phyloP scores from a whole-genome alignment of 1,284 basidiomycete genomes.

The Blastosporella zonata region DNA sequence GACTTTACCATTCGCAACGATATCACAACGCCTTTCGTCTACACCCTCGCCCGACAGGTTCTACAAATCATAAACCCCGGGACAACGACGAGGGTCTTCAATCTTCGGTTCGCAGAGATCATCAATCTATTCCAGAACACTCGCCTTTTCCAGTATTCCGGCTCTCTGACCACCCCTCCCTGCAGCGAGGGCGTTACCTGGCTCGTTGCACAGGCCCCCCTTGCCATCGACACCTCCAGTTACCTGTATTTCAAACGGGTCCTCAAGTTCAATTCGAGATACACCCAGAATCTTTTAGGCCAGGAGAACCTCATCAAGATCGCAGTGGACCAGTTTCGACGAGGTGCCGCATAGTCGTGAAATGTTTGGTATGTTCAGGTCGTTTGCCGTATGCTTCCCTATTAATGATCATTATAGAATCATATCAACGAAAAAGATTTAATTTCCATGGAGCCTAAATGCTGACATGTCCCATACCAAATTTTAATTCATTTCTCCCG shows the following conservation, averaged over 20 bases:
- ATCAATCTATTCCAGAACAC: slow-evolving; percentile 2
- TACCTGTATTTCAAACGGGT: slow-evolving; percentile 9
- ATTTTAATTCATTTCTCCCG: too few species aligned
- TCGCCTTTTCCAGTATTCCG: slow-evolving; percentile 7
- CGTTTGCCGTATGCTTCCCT: too few species aligned
- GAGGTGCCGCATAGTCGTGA: not conserved
- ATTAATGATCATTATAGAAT: too few species aligned
- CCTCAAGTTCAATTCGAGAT: slow-evolving; percentile 13
- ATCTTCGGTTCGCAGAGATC: not conserved
- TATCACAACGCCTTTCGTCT: slow-evolving; percentile 3
- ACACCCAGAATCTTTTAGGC: slow-evolving; percentile 5
- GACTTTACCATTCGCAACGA: slow-evolving; percentile 8
- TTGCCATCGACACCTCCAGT: slow-evolving; percentile 1
- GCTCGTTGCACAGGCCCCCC: slow-evolving; percentile 8
- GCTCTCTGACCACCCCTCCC: slow-evolving; percentile 14
- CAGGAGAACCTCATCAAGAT: slow-evolving; percentile 10
- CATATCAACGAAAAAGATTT: too few species aligned
- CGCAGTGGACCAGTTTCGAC: slow-evolving; percentile 3
- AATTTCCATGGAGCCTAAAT: too few species aligned
- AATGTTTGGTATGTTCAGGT: too few species aligned
- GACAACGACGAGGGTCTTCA: not conserved
- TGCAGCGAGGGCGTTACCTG: slow-evolving; percentile 13
- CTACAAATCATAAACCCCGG: slow-evolving; percentile 6
- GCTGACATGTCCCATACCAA: too few species aligned
- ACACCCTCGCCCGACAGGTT: not conserved